phyloP scores from a whole-genome alignment of 148 eudicot species.

The Chenopodium album region DNA sequence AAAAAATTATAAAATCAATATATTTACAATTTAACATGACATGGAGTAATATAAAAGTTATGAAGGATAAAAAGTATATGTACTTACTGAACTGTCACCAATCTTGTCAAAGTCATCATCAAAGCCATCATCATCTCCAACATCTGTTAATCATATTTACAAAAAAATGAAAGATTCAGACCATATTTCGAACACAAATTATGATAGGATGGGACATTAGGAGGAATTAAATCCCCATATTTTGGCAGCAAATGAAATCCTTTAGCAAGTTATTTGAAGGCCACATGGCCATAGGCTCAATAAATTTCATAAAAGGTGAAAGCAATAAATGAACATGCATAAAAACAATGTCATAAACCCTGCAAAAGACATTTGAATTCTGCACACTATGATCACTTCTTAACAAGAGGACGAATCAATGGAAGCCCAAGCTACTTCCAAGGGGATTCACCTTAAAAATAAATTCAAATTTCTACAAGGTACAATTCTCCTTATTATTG shows the following conservation, averaged over 20 bases:
- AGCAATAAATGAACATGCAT: neutral
- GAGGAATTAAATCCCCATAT: neutral
- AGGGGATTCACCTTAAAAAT: neutral
- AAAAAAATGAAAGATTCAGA: neutral
- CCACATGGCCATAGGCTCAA: neutral
- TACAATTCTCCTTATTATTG: neutral
- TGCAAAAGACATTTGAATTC: neutral
- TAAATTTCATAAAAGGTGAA: neutral
- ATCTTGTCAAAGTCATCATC: slow-evolving; percentile 97
- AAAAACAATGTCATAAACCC: neutral
- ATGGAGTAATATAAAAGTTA: neutral
- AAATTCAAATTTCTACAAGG: neutral
- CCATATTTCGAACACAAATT: neutral
- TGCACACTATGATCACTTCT: neutral
- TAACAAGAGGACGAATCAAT: neutral
- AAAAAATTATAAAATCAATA: no score
- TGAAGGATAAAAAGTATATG: neutral
- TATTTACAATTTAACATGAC: neutral
- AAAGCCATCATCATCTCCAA: slow-evolving; percentile 57
- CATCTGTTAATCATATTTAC: slow-evolving; percentile 52
- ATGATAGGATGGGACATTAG: neutral
- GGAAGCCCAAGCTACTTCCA: neutral
- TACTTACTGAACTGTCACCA: slow-evolving; percentile 61
- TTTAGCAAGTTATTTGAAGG: neutral
- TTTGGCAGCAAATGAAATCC: neutral